Evolutionary conservation across 2,329 filamentous ascomycete genomes (phyloP).

Genomic region (Talaromyces sp.): DNA sequence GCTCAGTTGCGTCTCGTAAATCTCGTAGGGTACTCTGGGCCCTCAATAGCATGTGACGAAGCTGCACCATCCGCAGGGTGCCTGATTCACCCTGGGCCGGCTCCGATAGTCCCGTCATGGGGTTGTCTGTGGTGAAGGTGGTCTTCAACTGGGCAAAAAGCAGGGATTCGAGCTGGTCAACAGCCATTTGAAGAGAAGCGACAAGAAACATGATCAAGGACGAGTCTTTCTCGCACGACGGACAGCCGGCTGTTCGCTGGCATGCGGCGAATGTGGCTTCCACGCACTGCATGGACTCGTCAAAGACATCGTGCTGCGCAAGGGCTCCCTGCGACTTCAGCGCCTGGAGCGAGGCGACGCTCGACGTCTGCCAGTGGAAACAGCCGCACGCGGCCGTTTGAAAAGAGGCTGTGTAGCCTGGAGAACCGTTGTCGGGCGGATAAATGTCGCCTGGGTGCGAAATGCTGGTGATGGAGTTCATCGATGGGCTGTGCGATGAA

Average conservation of each 20-base stretch:
- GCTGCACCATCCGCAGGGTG: neutral
- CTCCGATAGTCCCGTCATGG: neutral
- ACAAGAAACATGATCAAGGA: slow-evolving; percentile 5
- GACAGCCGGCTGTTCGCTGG: slow-evolving; percentile 5
- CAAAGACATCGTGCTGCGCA: neutral
- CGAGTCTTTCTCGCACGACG: slow-evolving; percentile 9
- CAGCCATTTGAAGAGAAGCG: slow-evolving; percentile 10
- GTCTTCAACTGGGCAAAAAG: neutral
- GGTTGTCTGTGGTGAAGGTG: neutral
- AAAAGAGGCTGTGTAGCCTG: neutral
- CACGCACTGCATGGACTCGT: slow-evolving; percentile 3
- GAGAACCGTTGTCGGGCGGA: neutral
- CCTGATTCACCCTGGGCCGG: neutral
- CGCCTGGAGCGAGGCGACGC: slow-evolving; percentile 7
- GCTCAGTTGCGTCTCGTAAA: neutral
- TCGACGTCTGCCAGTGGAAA: slow-evolving; percentile 9
- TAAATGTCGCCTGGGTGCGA: neutral
- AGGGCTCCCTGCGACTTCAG: neutral
- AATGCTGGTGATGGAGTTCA: neutral
- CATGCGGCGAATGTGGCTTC: slow-evolving; percentile 2
- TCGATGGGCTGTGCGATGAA: neutral
- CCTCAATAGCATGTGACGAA: slow-evolving; percentile 10
- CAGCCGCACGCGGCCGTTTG: slow-evolving; percentile 4
- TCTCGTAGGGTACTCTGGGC: slow-evolving; percentile 1
- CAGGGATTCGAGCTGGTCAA: neutral